Percentiles rank a stretch among this genome's conserved stretches.
phyloP scores from a whole-genome alignment of 2,329 filamentous ascomycete genomes.

The Fonsecaea monophora region DNA sequence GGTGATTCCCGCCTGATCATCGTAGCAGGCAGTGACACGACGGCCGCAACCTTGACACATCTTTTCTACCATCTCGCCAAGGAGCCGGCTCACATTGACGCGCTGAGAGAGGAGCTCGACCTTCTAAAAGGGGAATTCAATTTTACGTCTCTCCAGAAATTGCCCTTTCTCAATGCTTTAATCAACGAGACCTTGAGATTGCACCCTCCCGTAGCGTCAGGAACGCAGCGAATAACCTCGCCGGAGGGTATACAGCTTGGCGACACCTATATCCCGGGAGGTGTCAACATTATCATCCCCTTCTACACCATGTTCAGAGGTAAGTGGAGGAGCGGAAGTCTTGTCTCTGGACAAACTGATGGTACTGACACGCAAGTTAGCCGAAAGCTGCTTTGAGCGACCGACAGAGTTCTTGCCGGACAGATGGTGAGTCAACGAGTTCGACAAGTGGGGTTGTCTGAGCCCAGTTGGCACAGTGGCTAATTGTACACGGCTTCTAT shows the following conservation, averaged over 20 bases:
- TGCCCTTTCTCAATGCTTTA: slow-evolving; percentile 44
- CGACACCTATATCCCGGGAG: background rate
- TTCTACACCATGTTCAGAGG: slow-evolving; percentile 5
- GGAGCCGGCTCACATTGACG: slow-evolving; percentile 27
- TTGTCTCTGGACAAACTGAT: background rate
- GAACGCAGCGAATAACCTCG: slow-evolving; percentile 47
- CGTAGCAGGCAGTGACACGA: slow-evolving; percentile 47
- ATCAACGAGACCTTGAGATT: slow-evolving; percentile 53
- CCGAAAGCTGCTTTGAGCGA: slow-evolving; percentile 40
- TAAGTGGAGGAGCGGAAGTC: no score
- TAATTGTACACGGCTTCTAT: no score
- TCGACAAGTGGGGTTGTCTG: slow-evolving; percentile 29
- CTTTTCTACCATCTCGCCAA: slow-evolving; percentile 50
- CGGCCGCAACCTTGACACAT: slow-evolving; percentile 48
- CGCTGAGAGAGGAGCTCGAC: slow-evolving; percentile 1
- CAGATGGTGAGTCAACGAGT: slow-evolving; percentile 44
- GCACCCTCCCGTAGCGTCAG: slow-evolving; percentile 48
- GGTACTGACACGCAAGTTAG: slow-evolving; percentile 18
- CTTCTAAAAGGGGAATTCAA: background rate
- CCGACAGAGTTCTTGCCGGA: slow-evolving; percentile 47
- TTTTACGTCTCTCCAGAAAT: slow-evolving; percentile 18
- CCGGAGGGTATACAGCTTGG: slow-evolving; percentile 41
- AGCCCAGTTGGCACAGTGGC: slow-evolving; percentile 43
- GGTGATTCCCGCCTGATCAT: slow-evolving; percentile 11
- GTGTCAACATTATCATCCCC: background rate